phyloP scores from a whole-genome alignment of 257 asterid genomes.

The Jaltomata sinuosa region DNA sequence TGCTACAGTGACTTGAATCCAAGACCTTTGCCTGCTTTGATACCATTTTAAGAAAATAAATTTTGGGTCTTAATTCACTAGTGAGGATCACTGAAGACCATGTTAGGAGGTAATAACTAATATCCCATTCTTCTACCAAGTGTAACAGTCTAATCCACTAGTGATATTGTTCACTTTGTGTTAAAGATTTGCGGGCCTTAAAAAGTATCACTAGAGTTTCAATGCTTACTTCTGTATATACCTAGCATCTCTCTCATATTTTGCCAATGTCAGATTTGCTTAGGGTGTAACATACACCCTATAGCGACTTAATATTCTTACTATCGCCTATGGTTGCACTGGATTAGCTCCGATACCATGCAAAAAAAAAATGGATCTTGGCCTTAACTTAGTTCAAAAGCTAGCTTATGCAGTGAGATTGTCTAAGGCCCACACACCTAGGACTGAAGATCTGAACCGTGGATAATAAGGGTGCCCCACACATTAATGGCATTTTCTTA shows the following conservation, averaged over 20 bases:
- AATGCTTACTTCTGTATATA: not conserved
- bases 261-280: not conserved
- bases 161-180: not conserved
- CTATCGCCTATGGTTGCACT: not conserved
- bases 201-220: not conserved
- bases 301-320: not conserved
- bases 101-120: not conserved
- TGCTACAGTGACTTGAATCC: not conserved
- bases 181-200: not conserved
- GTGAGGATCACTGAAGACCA: not conserved
- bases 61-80: not conserved
- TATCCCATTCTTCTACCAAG: not conserved
- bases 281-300: not conserved
- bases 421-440: not conserved
- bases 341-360: not conserved
- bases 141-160: not conserved
- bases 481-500: not conserved
- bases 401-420: not conserved
- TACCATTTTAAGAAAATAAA: not conserved
- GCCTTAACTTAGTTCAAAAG: not conserved
- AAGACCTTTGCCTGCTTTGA: not conserved
- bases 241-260: not conserved
- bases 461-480: not conserved
- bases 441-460: not conserved
- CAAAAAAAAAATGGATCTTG: not conserved